phyloP scores from a whole-genome alignment of 1,284 basidiomycete species.

The Erythrobasidium hasegawianum region DNA sequence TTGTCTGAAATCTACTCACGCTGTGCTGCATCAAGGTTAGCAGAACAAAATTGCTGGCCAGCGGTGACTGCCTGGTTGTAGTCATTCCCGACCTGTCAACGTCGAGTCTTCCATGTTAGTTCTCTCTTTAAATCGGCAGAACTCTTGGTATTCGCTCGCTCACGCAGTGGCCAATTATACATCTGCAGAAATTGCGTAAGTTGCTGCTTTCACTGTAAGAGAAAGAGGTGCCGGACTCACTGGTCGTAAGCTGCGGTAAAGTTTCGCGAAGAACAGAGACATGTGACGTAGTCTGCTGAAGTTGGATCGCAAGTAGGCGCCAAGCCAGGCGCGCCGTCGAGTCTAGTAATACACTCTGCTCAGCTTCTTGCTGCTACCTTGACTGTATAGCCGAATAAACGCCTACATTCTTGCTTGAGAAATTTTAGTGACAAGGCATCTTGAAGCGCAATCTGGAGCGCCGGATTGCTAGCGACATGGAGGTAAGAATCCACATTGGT shows the following conservation, averaged over 20 bases:
- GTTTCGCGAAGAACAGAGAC: slow-evolving; percentile 14
- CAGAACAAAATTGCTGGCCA: neutral
- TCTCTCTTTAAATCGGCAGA: too few relatives aligned
- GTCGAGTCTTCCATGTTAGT: too few relatives aligned
- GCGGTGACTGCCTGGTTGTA: neutral
- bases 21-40: neutral
- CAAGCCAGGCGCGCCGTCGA: slow-evolving; percentile 13
- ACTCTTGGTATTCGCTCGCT: neutral
- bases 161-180: slow-evolving; percentile 31
- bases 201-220: neutral
- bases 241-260: slow-evolving; percentile 25
- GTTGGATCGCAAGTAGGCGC: slow-evolving; percentile 28
- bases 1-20: neutral
- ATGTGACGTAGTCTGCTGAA: slow-evolving; percentile 27
- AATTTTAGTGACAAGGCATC: slow-evolving; percentile 27
- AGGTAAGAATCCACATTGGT: neutral
- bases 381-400: too few relatives aligned
- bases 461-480: slow-evolving; percentile 10
- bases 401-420: slow-evolving; percentile 22
- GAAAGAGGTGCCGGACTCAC: neutral
- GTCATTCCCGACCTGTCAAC: neutral
- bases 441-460: slow-evolving; percentile 26
- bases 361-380: too few relatives aligned
- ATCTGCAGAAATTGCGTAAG: slow-evolving; percentile 4
- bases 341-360: neutral